Conservation (phyloP, 106 monocot genomes). For the Acorus calamus region DNA sequence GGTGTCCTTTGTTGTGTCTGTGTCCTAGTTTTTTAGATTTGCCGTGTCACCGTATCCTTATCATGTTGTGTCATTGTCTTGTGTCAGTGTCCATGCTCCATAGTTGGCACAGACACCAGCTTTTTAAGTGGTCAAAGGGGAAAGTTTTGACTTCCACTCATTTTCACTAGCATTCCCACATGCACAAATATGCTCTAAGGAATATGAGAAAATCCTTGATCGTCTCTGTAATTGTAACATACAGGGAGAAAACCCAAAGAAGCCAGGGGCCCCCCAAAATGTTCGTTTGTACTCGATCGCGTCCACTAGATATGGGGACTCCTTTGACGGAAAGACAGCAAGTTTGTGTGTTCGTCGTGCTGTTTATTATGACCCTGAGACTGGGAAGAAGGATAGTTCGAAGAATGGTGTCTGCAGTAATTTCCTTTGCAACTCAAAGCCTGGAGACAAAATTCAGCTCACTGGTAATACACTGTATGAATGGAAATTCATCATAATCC, state of each 20-base stretch:
- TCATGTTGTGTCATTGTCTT: no score
- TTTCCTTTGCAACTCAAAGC: conserved; percentile 84
- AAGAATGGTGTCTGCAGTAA: conserved; percentile 98
- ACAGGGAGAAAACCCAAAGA: conserved; percentile 95
- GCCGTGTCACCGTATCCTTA: no score
- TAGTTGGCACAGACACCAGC: no score
- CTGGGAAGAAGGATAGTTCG: conserved; percentile 80
- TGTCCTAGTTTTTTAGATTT: no score
- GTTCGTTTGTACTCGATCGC: conserved; percentile 94
- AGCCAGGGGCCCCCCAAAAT: conserved; percentile 79
- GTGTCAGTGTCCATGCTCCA: no score
- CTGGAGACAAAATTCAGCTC: conserved; percentile 80
- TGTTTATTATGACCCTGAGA: conserved; percentile 88
- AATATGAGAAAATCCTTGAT: background rate
- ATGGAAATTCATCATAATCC: no score
- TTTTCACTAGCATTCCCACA: no score
- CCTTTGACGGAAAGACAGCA: conserved; percentile 81
- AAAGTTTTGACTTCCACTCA: no score
- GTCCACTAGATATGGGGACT: conserved; percentile 92
- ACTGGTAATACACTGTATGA: conserved; percentile 35
- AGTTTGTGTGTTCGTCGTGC: conserved; percentile 96
- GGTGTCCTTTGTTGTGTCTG: no score
- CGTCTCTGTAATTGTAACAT: conserved; percentile 5
- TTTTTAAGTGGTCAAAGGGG: no score
- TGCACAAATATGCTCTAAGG: no score